Conservation (phyloP, 108 stramenopile species). For the Hondaea fermentalgiana region DNA sequence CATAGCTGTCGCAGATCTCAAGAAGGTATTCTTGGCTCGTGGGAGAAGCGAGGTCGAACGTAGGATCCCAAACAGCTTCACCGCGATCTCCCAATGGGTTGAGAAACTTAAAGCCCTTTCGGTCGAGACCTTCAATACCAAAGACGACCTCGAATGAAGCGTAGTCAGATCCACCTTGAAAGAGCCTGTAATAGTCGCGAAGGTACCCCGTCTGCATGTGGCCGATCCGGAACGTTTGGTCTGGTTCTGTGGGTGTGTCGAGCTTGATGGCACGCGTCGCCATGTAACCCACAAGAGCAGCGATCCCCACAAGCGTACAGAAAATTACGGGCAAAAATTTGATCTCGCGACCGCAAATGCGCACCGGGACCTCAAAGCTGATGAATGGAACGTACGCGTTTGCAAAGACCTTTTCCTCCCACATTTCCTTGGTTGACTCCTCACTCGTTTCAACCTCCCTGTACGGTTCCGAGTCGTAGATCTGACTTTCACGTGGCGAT, state of each 20-base stretch:
- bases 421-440: not conserved
- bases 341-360: not conserved
- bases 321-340: not conserved
- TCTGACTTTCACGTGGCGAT: not conserved
- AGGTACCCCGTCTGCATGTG: constrained; percentile 20
- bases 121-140: constrained; percentile 28
- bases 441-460: too few species aligned
- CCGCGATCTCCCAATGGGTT: constrained; percentile 18
- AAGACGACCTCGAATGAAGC: constrained; percentile 3
- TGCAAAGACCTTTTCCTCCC: constrained; percentile 20
- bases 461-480: too few species aligned
- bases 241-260: constrained; percentile 22
- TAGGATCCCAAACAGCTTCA: not conserved
- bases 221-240: not conserved
- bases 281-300: not conserved
- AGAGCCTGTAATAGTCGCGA: not conserved
- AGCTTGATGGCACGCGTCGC: not conserved
- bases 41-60: constrained; percentile 12
- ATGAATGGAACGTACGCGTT: constrained; percentile 20
- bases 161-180: not conserved
- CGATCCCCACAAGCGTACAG: not conserved
- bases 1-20: not conserved
- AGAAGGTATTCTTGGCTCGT: not conserved
- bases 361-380: not conserved
- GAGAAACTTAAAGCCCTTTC: constrained; percentile 7